These are phyloP conservation scores for Yarrowia porcina DNA, from an alignment of 805 yeast genomes.

Conservation along the genomic window DNA sequence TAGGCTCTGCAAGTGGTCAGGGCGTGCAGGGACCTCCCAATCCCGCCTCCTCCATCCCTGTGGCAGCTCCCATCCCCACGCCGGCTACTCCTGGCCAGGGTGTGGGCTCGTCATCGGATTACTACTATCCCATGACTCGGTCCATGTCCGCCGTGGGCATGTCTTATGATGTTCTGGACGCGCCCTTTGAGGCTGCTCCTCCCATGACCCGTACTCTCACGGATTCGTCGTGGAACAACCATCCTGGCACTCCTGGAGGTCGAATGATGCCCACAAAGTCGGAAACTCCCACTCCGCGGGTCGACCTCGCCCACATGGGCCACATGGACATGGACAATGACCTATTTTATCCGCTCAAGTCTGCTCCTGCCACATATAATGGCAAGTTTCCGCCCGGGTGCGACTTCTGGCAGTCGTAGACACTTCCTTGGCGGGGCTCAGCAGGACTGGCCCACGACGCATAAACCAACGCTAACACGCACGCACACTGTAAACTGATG, in stretches of 20 bases:
- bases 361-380: conserved; percentile 21
- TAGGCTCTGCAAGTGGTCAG: background rate
- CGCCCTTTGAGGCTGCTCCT: conserved; percentile 24
- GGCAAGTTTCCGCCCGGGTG: conserved; percentile 26
- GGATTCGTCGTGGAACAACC: conserved; percentile 22
- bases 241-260: conserved; percentile 11
- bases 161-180: conserved; percentile 25
- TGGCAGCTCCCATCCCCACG: conserved; percentile 14
- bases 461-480: conserved; percentile 12
- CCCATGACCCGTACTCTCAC: conserved; percentile 21
- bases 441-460: conserved; percentile 3
- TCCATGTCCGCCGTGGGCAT: conserved; percentile 33
- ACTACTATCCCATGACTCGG: conserved; percentile 31
- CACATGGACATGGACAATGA: conserved; percentile 20
- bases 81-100: conserved; percentile 26
- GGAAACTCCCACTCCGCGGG: conserved; percentile 12
- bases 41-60: background rate
- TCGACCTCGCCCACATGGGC: conserved; percentile 13
- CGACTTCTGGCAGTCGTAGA: conserved; percentile 16
- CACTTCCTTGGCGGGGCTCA: background rate
- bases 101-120: conserved; percentile 25
- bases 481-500: conserved; percentile 2
- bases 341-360: conserved; percentile 7
- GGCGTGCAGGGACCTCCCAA: background rate
- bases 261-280: background rate